Conservation (phyloP, 257 asterid species). For the Rehmannia glutinosa region DNA sequence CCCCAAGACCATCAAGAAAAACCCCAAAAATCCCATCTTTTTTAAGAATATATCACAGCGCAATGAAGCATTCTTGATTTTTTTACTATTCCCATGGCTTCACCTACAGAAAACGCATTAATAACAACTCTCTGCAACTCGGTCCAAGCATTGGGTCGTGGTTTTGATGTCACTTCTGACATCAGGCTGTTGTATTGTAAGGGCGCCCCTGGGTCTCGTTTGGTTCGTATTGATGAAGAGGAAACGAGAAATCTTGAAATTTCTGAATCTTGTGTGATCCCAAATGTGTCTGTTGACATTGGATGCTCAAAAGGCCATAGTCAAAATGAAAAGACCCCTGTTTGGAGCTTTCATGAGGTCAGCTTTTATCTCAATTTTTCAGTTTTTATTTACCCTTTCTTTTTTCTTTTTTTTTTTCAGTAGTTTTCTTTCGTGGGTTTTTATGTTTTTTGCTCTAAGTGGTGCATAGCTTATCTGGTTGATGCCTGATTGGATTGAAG, state of each 20-base stretch:
- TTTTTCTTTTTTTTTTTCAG: background rate
- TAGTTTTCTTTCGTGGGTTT: background rate
- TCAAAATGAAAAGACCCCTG: slow-evolving; percentile 56
- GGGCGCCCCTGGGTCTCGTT: slow-evolving; percentile 84
- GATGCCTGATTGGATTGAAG: too few relatives aligned
- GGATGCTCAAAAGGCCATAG: slow-evolving; percentile 43
- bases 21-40: slow-evolving; percentile 27
- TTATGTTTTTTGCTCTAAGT: background rate
- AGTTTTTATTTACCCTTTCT: background rate
- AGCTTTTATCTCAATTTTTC: background rate
- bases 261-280: slow-evolving; percentile 53
- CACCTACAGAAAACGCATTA: slow-evolving; percentile 49
- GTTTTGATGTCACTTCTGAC: slow-evolving; percentile 97
- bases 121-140: slow-evolving; percentile 79
- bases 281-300: slow-evolving; percentile 82
- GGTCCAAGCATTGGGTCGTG: slow-evolving; percentile 95
- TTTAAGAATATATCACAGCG: background rate
- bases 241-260: slow-evolving; percentile 48
- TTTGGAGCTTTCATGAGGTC: slow-evolving; percentile 83
- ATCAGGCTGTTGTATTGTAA: slow-evolving; percentile 91
- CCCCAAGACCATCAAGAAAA: slow-evolving; percentile 8
- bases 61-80: slow-evolving; percentile 29
- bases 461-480: too few relatives aligned
- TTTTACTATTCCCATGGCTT: slow-evolving; percentile 27
- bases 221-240: slow-evolving; percentile 65